phyloP scores from a whole-genome alignment of 805 yeast species.

The Starmerella sirachaensis region DNA sequence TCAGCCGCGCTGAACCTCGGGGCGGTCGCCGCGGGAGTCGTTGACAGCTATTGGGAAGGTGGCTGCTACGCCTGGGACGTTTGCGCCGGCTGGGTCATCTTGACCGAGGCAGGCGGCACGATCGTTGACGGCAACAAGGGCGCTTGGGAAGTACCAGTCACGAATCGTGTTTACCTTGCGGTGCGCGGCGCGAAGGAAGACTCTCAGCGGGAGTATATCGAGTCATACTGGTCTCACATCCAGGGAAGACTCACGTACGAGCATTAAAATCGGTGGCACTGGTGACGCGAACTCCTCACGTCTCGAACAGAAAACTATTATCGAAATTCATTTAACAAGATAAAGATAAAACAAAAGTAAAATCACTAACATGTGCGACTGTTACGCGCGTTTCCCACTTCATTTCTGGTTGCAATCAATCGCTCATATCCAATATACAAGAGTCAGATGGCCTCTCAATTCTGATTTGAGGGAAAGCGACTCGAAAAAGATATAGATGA shows the following conservation, averaged over 20 bases:
- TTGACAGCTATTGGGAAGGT: slow-evolving; percentile 59
- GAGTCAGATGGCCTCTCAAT: no score
- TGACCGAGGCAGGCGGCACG: slow-evolving; percentile 47
- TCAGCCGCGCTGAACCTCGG: slow-evolving; percentile 55
- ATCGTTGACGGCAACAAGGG: slow-evolving; percentile 45
- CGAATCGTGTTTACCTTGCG: slow-evolving; percentile 44
- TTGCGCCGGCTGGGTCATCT: slow-evolving; percentile 54
- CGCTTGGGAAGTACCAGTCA: slow-evolving; percentile 39
- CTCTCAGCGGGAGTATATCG: slow-evolving; percentile 36
- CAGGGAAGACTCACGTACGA: slow-evolving; percentile 36
- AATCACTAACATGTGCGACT: no score
- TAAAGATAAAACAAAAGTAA: no score
- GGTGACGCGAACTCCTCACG: no score
- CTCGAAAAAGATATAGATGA: no score
- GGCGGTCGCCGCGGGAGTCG: slow-evolving; percentile 44
- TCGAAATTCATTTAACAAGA: no score
- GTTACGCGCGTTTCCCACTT: no score
- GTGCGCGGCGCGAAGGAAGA: slow-evolving; percentile 40
- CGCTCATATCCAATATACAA: no score
- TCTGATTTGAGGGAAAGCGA: no score
- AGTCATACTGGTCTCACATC: slow-evolving; percentile 41
- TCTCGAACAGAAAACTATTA: no score
- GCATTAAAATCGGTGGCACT: no score
- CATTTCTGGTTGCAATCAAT: no score
- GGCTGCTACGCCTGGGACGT: slow-evolving; percentile 64